A percentile compares a stretch with the other conserved stretches of the same genome.
Conservation (phyloP, 2,329 filamentous ascomycete genomes). For the Sordariomycetes sp. region DNA sequence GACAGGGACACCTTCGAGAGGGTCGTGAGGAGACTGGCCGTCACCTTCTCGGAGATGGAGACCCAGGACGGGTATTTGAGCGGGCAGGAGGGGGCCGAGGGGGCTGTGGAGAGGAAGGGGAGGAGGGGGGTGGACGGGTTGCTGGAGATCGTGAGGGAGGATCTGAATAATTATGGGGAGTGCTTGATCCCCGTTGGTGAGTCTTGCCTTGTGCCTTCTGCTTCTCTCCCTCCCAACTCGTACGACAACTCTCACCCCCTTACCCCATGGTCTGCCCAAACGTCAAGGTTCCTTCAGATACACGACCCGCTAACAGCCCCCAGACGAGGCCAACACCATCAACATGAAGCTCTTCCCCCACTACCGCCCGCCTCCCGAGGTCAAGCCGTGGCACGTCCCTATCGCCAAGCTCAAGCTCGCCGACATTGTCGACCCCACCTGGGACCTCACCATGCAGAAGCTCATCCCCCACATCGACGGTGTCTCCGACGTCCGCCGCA, state of each 20-base stretch:
- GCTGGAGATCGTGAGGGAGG: slow-evolving; percentile 70
- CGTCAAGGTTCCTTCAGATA: not conserved
- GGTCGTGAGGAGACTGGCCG: slow-evolving; percentile 76
- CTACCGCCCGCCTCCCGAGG: slow-evolving; percentile 62
- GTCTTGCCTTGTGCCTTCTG: slow-evolving; percentile 12
- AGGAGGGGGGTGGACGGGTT: slow-evolving; percentile 67
- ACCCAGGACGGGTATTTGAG: slow-evolving; percentile 81
- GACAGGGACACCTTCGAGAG: slow-evolving; percentile 74
- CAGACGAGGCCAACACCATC: slow-evolving; percentile 86
- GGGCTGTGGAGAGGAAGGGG: slow-evolving; percentile 22
- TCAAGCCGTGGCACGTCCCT: slow-evolving; percentile 86
- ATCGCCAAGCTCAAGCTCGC: slow-evolving; percentile 58
- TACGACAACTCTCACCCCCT: not conserved
- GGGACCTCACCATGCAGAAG: slow-evolving; percentile 68
- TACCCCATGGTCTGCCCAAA: not conserved
- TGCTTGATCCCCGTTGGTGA: slow-evolving; percentile 94
- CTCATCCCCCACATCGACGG: slow-evolving; percentile 85
- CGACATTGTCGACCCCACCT: slow-evolving; percentile 54
- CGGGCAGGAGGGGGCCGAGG: slow-evolving; percentile 35
- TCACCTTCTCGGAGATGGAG: slow-evolving; percentile 81
- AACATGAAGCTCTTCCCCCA: slow-evolving; percentile 94
- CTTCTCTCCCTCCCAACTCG: not conserved
- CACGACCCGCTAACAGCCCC: not conserved
- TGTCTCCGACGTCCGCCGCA: slow-evolving; percentile 77
- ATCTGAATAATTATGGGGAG: slow-evolving; percentile 93